Percentiles rank a stretch among this genome's conserved stretches.
phyloP scores from a whole-genome alignment of 1,284 basidiomycete genomes.

The Farysia itapuensis region DNA sequence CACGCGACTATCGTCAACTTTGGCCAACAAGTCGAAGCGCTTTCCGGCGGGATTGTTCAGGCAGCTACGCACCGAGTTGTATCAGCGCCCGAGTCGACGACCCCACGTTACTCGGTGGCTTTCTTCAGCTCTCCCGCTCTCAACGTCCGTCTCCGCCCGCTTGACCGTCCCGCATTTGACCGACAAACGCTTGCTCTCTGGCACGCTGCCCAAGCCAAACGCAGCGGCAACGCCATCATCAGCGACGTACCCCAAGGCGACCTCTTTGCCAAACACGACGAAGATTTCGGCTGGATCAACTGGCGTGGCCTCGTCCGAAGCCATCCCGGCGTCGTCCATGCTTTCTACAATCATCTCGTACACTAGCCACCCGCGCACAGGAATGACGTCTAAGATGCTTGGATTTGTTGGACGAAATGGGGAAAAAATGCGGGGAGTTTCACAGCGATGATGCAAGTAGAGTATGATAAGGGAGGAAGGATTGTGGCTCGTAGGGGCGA shows the following conservation, averaged over 20 bases:
- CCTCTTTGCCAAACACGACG: slow-evolving; percentile 21
- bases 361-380: not conserved
- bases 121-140: slow-evolving; percentile 47
- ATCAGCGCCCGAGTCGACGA: slow-evolving; percentile 3
- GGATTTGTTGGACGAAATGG: too few species aligned
- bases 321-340: slow-evolving; percentile 28
- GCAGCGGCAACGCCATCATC: slow-evolving; percentile 9
- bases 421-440: too few species aligned
- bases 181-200: slow-evolving; percentile 18
- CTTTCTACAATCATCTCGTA: slow-evolving; percentile 21
- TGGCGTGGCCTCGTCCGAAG: slow-evolving; percentile 43
- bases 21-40: slow-evolving; percentile 51
- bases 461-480: too few species aligned
- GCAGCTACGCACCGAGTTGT: slow-evolving; percentile 50
- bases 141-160: slow-evolving; percentile 20
- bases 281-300: slow-evolving; percentile 44
- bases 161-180: slow-evolving; percentile 15
- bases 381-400: too few species aligned
- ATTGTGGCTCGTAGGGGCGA: too few species aligned
- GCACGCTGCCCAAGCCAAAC: slow-evolving; percentile 12
- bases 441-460: too few species aligned
- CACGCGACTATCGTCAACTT: slow-evolving; percentile 46
- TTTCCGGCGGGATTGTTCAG: slow-evolving; percentile 40
- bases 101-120: slow-evolving; percentile 28
- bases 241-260: slow-evolving; percentile 42